phyloP scores from a whole-genome alignment of 306 rosid species.

The Cercis canadensis region DNA sequence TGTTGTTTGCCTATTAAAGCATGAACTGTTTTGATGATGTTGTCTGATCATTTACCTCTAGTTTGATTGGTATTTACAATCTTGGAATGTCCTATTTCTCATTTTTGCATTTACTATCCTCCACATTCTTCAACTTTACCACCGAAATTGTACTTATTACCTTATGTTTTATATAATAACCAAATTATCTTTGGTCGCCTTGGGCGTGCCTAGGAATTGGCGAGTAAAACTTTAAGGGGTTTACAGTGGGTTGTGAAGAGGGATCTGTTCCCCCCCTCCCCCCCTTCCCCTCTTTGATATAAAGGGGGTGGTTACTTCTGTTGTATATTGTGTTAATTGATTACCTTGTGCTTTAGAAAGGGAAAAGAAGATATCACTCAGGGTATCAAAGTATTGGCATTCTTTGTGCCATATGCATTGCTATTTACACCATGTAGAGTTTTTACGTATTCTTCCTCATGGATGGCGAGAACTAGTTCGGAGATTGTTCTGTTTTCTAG shows the following conservation, averaged over 20 bases:
- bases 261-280: no score
- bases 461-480: neutral
- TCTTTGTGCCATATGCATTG: neutral
- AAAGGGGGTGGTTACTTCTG: neutral
- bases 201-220: neutral
- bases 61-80: neutral
- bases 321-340: neutral
- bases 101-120: neutral
- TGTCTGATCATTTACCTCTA: slow-evolving; percentile 8
- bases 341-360: neutral
- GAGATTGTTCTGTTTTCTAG: slow-evolving; percentile 16
- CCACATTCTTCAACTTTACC: neutral
- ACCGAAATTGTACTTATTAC: neutral
- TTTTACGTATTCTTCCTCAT: neutral
- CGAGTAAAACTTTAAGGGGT: neutral
- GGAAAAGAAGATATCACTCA: no score
- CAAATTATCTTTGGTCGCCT: neutral
- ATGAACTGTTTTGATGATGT: neutral
- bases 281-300: no score
- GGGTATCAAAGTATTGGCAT: no score
- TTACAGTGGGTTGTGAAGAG: no score
- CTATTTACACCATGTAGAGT: neutral
- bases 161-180: neutral
- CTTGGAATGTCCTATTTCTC: slow-evolving; percentile 21
- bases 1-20: slow-evolving; percentile 11